Base-by-base conservation (phyloP, 768 basidiomycete genomes). In the Clavaria fumosa region DNA sequence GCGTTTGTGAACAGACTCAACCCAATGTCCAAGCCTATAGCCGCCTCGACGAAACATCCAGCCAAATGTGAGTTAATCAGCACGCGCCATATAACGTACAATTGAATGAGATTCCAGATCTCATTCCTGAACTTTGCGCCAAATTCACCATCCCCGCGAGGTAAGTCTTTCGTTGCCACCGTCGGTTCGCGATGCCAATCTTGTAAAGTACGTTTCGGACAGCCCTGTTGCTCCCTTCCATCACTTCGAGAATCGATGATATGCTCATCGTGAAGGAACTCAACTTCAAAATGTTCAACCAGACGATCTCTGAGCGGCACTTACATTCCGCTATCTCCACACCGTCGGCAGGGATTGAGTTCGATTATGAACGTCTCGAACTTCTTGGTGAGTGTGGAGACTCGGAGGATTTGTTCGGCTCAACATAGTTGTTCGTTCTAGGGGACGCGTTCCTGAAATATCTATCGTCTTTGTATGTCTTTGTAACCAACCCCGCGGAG, bases 391-490 rank as follows among this genome's bases (percentile, higher is more conserved):
- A 41, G 61, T 43, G 18, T 15, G 40, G 21, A 9, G 15, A 30
- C 2, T 33, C 4, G 38, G 38, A 41, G 15, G 23, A 14, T 36
- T 14, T 26, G 23, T 21, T n/a, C 40, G 24, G 18, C 37, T 34
- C 35, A 46, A 49, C 23, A 41, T 23, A 9, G 17, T 30, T n/a
- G n/a, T n/a, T n/a, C n/a, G 19, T 17, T 43, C 20, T 46, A 75
- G 85, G 86, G 21, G 88, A 90, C 55, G 72, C 83, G 17, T 83
- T 82, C 52, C 59, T 91, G 43, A 91, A 91, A 55, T 78, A 78
- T 49, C 53, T 88, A 32, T 64, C 75, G 5, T 78, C 83, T 7
- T 62, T 77, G 41, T 80, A 81, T 51, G 66, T 79, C 21, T 86
- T 79, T 49, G 78, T 78, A 31, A 70, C 69, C 19, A 65, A 75